Base-by-base conservation (phyloP, 2,329 filamentous ascomycete species). In the Exophiala xenobiotica region DNA sequence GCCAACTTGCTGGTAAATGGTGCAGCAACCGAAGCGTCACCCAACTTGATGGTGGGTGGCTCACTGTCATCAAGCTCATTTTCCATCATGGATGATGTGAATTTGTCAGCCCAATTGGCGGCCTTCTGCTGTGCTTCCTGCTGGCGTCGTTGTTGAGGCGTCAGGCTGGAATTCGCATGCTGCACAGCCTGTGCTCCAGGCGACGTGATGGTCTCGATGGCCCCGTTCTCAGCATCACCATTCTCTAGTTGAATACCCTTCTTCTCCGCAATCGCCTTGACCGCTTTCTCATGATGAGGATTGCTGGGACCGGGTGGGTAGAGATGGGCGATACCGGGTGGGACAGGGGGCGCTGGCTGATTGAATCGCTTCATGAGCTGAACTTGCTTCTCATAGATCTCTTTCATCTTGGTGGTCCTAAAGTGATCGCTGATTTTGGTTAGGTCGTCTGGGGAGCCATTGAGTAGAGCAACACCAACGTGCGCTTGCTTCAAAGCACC, bases 401-500 rank as follows among this genome's bases (percentile, higher is more conserved):
- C 91, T 79, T 96, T 97, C 88, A 99, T 95, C 78, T 90, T 95
- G 33, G 87, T 95, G 70, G 90, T 95, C 62, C 93, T 87, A 65
- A 87, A 86, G 71, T 99, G 91, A 66, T 97, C 93, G 20, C 88
- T 86, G 63, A 99, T 99, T 68, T 86, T 90, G 50, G 85, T 86
- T 47, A 99, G 80, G 67, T 97, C 93, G 18, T 97, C 88, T 60
- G 85, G 86, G 1, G 91, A 95, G 57, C 93, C 93, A 70, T 99
- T 99, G 61, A 99, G 82, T 43, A 99, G 83, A 18, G 93, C 93
- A 57, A 99, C 88, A 71, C 93, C 93, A 58, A 99, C 90, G 67
- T 99, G 93, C 33, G 93, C 93, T 74, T 99, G 93, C 78, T 99
- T 99, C 65, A 99, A 77, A 38, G 93, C 93, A 59, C 93, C 93